Base-by-base conservation (phyloP, 2,329 filamentous ascomycete species). In the Trichocomaceae sp. region DNA sequence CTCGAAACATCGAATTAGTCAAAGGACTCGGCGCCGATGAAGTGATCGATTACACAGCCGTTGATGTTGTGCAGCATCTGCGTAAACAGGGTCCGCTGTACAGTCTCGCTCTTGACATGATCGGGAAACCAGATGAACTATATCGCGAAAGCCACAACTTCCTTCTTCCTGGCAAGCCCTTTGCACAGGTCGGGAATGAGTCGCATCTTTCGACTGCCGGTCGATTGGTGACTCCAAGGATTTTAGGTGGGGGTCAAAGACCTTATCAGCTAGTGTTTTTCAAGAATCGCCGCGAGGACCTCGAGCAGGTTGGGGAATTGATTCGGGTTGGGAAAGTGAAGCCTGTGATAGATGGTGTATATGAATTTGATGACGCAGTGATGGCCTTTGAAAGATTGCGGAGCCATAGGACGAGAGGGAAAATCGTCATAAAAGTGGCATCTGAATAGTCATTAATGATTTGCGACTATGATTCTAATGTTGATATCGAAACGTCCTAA, bases 1-100 rank as follows among this genome's bases (percentile, higher is more conserved):
- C 71, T 0, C 65, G 66, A 5, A 87, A 86, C 64, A 71, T 77
- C 0, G 76, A 80, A 45, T 65, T 86, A 1, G 83, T 81, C 63
- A 76, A 76, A 57, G 68, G 69, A 2, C 67, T 87, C 1, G 84
- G 84, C 0, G 84, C 84, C 6, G 82, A 86, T 60, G 79, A 83
- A 56, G 77, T 85, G 29, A 73, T 86, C 47, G 81, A 86, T 61
- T 86, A 86, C 64, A 78, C 75, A 17, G 67, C 69, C 0, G 64
- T 69, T 29, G 69, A 84, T 63, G 66, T 85, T 2, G 62, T 75
- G 4, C 69, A 72, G 22, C 65, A 64, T 2, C 66, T 86, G 7
- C 75, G 74, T 57, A 65, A 69, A 0, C 75, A 75, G 37, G 79
- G 79, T 0, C 70, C 69, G 6, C 68, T 77, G 2, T 85, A 78